A percentile compares a stretch with the other conserved stretches of the same genome.
Evolutionary conservation across 345 rosid genomes (phyloP).

Genomic region (Isatis tinctoria): DNA sequence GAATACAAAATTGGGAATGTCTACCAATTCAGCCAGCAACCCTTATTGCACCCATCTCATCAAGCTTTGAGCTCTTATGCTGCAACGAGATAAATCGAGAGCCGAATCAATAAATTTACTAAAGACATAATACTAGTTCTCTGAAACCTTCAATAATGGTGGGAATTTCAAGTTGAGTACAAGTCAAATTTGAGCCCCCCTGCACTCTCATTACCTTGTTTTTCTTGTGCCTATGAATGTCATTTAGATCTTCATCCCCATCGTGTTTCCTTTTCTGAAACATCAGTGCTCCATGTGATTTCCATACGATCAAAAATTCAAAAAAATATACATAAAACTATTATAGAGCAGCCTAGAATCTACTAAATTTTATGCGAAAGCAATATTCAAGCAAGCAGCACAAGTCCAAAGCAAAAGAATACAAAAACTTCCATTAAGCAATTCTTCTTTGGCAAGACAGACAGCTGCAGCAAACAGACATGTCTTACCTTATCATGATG

Average conservation of each 20-base stretch:
- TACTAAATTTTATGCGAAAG: not conserved
- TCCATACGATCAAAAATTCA: not conserved
- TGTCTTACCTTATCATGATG: slow-evolving; percentile 80
- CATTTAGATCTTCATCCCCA: slow-evolving; percentile 88
- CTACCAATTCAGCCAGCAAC: slow-evolving; percentile 67
- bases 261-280: slow-evolving; percentile 95
- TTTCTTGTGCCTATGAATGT: slow-evolving; percentile 81
- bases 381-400: not conserved
- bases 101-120: slow-evolving; percentile 9
- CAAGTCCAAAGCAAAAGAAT: not conserved
- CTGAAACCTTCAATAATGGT: not conserved
- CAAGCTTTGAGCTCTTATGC: slow-evolving; percentile 92
- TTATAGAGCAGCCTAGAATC: slow-evolving; percentile 4
- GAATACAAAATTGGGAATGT: slow-evolving; percentile 21
- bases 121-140: not conserved
- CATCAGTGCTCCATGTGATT: slow-evolving; percentile 14
- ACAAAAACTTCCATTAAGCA: not conserved
- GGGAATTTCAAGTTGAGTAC: not conserved
- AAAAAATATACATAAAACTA: slow-evolving; percentile 5
- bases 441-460: not conserved
- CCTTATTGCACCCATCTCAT: slow-evolving; percentile 81
- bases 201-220: slow-evolving; percentile 62
- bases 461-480: slow-evolving; percentile 15
- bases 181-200: not conserved
- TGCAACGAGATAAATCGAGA: slow-evolving; percentile 34